phyloP scores from a whole-genome alignment of 2,329 filamentous ascomycete species.

The Xylariaceae sp. region DNA sequence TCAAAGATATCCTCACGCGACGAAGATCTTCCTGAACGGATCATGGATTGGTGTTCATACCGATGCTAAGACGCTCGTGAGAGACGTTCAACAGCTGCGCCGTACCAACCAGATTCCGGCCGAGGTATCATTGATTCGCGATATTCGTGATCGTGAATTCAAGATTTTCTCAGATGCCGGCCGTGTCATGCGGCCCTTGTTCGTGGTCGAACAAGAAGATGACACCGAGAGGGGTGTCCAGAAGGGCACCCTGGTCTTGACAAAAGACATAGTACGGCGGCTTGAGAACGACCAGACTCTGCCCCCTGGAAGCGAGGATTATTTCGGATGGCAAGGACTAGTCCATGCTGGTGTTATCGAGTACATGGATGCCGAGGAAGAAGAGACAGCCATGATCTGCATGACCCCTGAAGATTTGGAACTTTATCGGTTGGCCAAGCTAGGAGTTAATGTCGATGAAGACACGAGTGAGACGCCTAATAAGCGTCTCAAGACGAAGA shows the following conservation, averaged over 20 bases:
- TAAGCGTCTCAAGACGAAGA: constrained; percentile 78
- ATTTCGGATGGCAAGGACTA: constrained; percentile 84
- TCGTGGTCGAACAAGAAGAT: constrained; percentile 85
- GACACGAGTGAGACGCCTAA: constrained; percentile 65
- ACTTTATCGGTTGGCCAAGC: constrained; percentile 63
- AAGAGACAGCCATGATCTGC: constrained; percentile 97
- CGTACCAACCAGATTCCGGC: constrained; percentile 79
- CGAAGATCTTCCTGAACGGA: constrained; percentile 97
- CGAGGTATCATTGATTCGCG: constrained; percentile 90
- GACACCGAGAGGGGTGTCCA: constrained; percentile 55
- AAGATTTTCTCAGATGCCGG: constrained; percentile 98
- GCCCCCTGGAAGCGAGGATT: constrained; percentile 53
- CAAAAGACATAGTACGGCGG: constrained; percentile 70
- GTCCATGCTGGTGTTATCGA: constrained; percentile 83
- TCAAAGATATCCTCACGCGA: constrained; percentile 78
- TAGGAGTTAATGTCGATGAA: constrained; percentile 58
- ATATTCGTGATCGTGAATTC: constrained; percentile 96
- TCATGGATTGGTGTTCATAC: constrained; percentile 96
- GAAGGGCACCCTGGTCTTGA: constrained; percentile 72
- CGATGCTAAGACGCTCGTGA: constrained; percentile 79
- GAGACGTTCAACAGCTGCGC: constrained; percentile 69
- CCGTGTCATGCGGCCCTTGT: constrained; percentile 87
- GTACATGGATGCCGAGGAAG: constrained; percentile 95
- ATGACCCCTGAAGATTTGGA: constrained; percentile 97
- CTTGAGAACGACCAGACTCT: constrained; percentile 69